These are phyloP conservation scores for Coemansia interrupta DNA, from an alignment of 192 early-diverging fungal genomes.

Conservation along the genomic window DNA sequence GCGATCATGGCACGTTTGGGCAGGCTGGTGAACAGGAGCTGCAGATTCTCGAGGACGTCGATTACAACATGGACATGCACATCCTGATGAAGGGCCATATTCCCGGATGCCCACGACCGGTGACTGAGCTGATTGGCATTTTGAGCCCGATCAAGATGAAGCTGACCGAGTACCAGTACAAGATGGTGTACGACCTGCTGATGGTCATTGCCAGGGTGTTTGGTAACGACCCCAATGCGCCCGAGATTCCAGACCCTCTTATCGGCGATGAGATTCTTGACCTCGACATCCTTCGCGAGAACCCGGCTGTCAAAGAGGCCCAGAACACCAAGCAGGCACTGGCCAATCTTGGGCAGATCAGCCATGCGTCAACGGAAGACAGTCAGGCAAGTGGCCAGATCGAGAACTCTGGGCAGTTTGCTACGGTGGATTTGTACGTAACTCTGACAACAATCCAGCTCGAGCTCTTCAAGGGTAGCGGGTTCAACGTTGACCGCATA, in stretches of 20 bases:
- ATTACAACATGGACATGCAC: conserved; percentile 63
- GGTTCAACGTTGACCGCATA: conserved; percentile 51
- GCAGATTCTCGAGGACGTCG: conserved; percentile 83
- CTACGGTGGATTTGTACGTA: conserved; percentile 57
- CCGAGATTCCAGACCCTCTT: conserved; percentile 19
- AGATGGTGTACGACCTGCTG: conserved; percentile 63
- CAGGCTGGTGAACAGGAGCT: conserved; percentile 47
- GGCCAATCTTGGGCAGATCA: conserved; percentile 38
- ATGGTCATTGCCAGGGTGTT: conserved; percentile 40
- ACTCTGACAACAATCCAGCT: conserved; percentile 69
- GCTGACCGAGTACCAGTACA: conserved; percentile 80
- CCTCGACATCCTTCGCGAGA: conserved; percentile 36
- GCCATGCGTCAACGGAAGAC: background rate
- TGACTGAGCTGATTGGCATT: conserved; percentile 61
- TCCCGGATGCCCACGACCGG: conserved; percentile 55
- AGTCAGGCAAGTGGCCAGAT: conserved; percentile 1
- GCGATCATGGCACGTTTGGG: conserved; percentile 51
- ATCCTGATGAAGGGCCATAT: conserved; percentile 59
- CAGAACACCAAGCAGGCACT: conserved; percentile 36
- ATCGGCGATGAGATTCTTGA: conserved; percentile 29
- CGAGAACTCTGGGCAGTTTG: conserved; percentile 26
- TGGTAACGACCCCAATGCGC: conserved; percentile 29
- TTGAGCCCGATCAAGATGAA: conserved; percentile 75
- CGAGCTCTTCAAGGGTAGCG: conserved; percentile 72
- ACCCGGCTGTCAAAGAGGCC: conserved; percentile 32